Conservation (phyloP, 2,329 filamentous ascomycete species). For the Colletotrichum salicis region DNA sequence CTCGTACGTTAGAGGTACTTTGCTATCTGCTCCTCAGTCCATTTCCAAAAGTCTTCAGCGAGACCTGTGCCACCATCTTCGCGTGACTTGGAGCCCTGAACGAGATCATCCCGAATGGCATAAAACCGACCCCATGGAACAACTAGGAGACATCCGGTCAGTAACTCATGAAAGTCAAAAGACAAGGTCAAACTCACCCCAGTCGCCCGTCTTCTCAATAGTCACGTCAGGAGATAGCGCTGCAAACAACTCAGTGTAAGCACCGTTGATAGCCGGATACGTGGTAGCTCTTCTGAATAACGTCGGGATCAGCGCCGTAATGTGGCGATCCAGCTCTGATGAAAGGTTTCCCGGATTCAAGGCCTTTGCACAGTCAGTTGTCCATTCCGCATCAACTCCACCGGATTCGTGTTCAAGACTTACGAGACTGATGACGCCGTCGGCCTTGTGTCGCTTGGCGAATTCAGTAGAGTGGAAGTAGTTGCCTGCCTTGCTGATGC, state of each 20-base stretch:
- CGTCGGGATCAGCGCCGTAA: slow-evolving; percentile 27
- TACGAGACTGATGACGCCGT: slow-evolving; percentile 38
- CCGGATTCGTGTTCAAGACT: no score
- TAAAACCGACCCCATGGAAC: slow-evolving; percentile 52
- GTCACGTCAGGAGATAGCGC: slow-evolving; percentile 56
- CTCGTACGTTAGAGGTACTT: slow-evolving; percentile 5
- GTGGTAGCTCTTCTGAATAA: slow-evolving; percentile 35
- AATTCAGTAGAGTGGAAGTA: slow-evolving; percentile 47
- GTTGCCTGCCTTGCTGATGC: slow-evolving; percentile 46
- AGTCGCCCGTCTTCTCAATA: slow-evolving; percentile 47
- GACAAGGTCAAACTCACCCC: slow-evolving; percentile 37
- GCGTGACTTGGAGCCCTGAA: slow-evolving; percentile 42
- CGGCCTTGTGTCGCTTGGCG: slow-evolving; percentile 41
- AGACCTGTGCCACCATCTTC: slow-evolving; percentile 51
- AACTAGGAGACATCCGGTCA: slow-evolving; percentile 39
- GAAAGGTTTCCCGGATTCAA: slow-evolving; percentile 54
- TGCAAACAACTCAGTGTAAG: slow-evolving; percentile 60
- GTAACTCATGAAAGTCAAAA: not conserved
- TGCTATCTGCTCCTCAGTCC: slow-evolving; percentile 52
- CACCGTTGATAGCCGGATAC: slow-evolving; percentile 50
- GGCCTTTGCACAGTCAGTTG: slow-evolving; percentile 22
- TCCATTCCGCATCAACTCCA: not conserved
- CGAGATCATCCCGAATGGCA: slow-evolving; percentile 44
- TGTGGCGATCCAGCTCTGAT: slow-evolving; percentile 45
- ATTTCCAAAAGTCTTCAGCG: slow-evolving; percentile 52